These are phyloP conservation scores for Atalantia buxifolia DNA, from an alignment of 345 rosid genomes.

Conservation along the genomic window DNA sequence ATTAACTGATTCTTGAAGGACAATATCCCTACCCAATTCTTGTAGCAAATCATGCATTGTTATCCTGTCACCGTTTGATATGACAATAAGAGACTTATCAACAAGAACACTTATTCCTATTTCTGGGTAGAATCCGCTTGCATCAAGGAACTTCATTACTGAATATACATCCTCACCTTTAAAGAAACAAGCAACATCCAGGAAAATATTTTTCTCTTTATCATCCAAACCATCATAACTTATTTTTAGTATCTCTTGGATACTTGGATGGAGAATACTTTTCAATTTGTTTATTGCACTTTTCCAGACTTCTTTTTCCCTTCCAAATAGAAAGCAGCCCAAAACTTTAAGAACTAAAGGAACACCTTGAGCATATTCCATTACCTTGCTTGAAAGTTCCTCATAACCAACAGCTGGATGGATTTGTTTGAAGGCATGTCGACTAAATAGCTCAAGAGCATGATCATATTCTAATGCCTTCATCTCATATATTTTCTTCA, in stretches of 20 bases:
- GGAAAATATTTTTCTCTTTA: not conserved
- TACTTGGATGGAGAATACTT: not conserved
- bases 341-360: conserved; percentile 14
- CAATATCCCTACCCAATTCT: conserved; percentile 12
- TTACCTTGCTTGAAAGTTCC: not conserved
- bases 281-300: not conserved
- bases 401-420: not conserved
- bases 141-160: not conserved
- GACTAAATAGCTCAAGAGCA: not conserved
- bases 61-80: too few relatives aligned
- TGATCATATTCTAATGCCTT: not conserved
- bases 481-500: not conserved
- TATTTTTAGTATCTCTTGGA: not conserved
- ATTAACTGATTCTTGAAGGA: not conserved
- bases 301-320: not conserved
- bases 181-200: conserved; percentile 18
- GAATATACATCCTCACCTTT: not conserved
- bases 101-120: not conserved
- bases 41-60: conserved; percentile 12
- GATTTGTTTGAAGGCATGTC: not conserved
- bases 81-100: conserved; percentile 7
- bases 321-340: not conserved
- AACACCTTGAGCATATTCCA: not conserved
- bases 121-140: not conserved
- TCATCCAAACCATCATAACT: conserved; percentile 8